Evolutionary conservation across 257 asterid genomes (phyloP).

Genomic region (Jaltomata sinuosa): DNA sequence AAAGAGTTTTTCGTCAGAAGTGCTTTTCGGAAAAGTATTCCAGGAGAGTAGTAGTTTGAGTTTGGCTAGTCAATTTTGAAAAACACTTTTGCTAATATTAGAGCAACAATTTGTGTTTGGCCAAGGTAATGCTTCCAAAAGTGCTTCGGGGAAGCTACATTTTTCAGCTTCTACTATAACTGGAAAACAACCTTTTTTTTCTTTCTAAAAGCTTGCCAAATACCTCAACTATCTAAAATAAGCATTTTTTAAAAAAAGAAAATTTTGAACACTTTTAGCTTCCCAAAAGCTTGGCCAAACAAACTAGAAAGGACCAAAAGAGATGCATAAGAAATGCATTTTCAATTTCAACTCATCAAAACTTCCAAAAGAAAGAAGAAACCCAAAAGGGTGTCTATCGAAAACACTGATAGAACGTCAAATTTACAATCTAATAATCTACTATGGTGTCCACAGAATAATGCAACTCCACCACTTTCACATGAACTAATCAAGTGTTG

Average conservation of each 20-base stretch:
- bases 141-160: background rate
- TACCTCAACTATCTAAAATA: background rate
- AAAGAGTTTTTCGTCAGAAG: too few species aligned
- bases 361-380: background rate
- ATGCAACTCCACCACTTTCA: background rate
- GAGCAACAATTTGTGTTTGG: background rate
- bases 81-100: background rate
- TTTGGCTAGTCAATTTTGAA: background rate
- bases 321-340: background rate
- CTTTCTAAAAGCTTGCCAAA: background rate
- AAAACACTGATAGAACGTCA: background rate
- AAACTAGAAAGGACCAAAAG: background rate
- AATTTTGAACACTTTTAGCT: background rate
- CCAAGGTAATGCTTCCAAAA: background rate
- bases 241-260: background rate
- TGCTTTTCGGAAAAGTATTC: background rate
- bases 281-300: background rate
- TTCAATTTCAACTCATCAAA: background rate
- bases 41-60: background rate
- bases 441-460: background rate
- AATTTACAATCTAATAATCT: background rate
- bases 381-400: background rate
- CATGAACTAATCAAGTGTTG: background rate
- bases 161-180: background rate
- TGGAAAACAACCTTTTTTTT: too few species aligned